Evolutionary conservation across 345 rosid species (phyloP).

Genomic region (Aquilaria yunnanensis): DNA sequence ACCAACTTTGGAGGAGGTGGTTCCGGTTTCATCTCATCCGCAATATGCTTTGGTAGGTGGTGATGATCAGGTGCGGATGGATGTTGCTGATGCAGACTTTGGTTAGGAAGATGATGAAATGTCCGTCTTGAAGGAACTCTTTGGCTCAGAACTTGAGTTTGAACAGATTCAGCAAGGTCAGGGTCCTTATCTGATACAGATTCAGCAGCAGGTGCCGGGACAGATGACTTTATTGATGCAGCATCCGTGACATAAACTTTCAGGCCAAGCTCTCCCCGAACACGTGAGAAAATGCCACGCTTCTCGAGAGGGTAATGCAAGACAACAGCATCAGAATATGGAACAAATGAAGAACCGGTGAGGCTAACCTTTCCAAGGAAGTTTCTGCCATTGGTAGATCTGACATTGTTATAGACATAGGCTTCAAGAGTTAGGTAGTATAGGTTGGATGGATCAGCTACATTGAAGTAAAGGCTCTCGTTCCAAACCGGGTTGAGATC

Average conservation of each 20-base stretch:
- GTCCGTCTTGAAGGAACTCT: conserved; percentile 44
- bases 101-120: conserved; percentile 83
- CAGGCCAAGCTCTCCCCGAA: conserved; percentile 91
- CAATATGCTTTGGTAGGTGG: conserved; percentile 52
- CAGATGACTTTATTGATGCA: conserved; percentile 60
- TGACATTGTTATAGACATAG: conserved; percentile 50
- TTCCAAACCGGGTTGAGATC: conserved; percentile 96
- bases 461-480: conserved; percentile 94
- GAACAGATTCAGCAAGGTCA: conserved; percentile 11
- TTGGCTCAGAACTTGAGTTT: conserved; percentile 9
- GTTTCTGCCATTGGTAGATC: conserved; percentile 57
- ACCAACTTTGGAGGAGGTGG: conserved; percentile 63
- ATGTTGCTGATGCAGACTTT: conserved; percentile 39
- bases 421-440: conserved; percentile 75
- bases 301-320: conserved; percentile 86
- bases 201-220: conserved; percentile 29
- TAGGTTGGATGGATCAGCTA: conserved; percentile 76
- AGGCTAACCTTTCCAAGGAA: conserved; percentile 89
- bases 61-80: conserved; percentile 42
- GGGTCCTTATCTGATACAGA: conserved; percentile 20
- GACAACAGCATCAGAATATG: conserved; percentile 80
- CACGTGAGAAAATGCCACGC: conserved; percentile 86
- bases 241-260: conserved; percentile 78
- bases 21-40: conserved; percentile 64
- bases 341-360: conserved; percentile 80